These are phyloP conservation scores for Neophaeococcomyces mojaviensis DNA, from an alignment of 2,329 filamentous ascomycete genomes.

Conservation along the genomic window DNA sequence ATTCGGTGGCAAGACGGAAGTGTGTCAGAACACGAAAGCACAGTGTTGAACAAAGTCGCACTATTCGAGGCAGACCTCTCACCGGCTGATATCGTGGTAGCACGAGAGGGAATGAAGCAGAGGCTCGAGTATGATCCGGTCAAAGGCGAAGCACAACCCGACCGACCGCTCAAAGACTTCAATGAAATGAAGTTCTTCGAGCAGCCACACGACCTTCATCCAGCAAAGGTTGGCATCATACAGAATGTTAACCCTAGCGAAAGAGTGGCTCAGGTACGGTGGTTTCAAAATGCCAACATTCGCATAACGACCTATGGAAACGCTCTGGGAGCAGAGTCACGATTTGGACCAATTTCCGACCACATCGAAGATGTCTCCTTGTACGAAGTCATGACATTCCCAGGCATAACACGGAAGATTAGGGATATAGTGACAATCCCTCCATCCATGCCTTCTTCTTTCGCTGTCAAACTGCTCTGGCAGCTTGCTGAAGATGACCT, in stretches of 20 bases:
- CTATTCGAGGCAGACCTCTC: constrained; percentile 47
- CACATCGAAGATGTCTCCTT: constrained; percentile 47
- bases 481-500: neutral
- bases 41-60: constrained; percentile 29
- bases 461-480: neutral
- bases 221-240: constrained; percentile 48
- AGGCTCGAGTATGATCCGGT: constrained; percentile 1
- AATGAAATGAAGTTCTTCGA: constrained; percentile 24
- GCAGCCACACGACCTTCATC: constrained; percentile 28
- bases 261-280: constrained; percentile 49
- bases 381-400: constrained; percentile 49
- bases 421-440: constrained; percentile 48
- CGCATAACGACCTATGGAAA: constrained; percentile 28
- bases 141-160: constrained; percentile 12
- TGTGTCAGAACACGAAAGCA: constrained; percentile 40
- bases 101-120: constrained; percentile 33
- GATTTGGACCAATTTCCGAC: constrained; percentile 36
- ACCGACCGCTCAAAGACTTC: constrained; percentile 12
- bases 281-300: constrained; percentile 40
- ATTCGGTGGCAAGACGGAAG: constrained; percentile 55
- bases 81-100: constrained; percentile 49
- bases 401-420: constrained; percentile 41
- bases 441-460: constrained; percentile 18
- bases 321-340: constrained; percentile 36
- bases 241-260: constrained; percentile 50